phyloP scores from a whole-genome alignment of 2,329 filamentous ascomycete species.

The Epicoccum nigrum region DNA sequence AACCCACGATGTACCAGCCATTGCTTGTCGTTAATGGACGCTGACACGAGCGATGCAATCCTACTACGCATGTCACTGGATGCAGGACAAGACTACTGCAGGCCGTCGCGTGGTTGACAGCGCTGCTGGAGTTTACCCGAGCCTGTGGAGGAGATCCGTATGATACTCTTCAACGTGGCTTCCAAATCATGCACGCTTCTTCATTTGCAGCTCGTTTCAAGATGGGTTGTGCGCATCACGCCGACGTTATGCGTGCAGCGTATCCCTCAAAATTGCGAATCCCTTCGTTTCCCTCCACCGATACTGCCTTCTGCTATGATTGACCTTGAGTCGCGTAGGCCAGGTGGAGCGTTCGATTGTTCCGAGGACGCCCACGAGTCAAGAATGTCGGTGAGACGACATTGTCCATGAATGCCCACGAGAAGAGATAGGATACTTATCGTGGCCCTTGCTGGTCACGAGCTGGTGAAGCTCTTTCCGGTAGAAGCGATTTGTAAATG shows the following conservation, averaged over 20 bases:
- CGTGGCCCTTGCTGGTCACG: conserved; percentile 14
- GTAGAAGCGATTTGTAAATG: conserved; percentile 3
- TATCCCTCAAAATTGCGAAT: conserved; percentile 13
- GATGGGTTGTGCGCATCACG: conserved; percentile 29
- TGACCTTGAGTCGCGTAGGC: conserved; percentile 12
- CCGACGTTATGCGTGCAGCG: conserved; percentile 31
- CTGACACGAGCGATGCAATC: conserved; percentile 7
- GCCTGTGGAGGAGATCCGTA: conserved; percentile 10
- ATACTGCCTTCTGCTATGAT: conserved; percentile 33
- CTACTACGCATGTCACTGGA: conserved; percentile 5
- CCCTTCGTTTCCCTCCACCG: conserved; percentile 26
- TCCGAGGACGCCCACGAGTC: conserved; percentile 23
- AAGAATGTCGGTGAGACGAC: conserved; percentile 42
- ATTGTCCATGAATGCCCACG: conserved; percentile 6
- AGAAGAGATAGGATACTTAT: conserved; percentile 15
- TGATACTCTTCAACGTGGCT: conserved; percentile 20
- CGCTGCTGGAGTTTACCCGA: conserved; percentile 22
- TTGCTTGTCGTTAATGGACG: conserved; percentile 3
- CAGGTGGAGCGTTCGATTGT: conserved; percentile 25
- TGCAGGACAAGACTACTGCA: conserved; percentile 21
- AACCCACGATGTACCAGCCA: conserved; percentile 12
- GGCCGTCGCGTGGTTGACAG: conserved; percentile 20
- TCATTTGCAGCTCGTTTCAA: conserved; percentile 32
- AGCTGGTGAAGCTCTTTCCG: conserved; percentile 5
- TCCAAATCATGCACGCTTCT: conserved; percentile 24